Conservation (phyloP, 2,329 filamentous ascomycete species). For the Geosmithia morbida region DNA sequence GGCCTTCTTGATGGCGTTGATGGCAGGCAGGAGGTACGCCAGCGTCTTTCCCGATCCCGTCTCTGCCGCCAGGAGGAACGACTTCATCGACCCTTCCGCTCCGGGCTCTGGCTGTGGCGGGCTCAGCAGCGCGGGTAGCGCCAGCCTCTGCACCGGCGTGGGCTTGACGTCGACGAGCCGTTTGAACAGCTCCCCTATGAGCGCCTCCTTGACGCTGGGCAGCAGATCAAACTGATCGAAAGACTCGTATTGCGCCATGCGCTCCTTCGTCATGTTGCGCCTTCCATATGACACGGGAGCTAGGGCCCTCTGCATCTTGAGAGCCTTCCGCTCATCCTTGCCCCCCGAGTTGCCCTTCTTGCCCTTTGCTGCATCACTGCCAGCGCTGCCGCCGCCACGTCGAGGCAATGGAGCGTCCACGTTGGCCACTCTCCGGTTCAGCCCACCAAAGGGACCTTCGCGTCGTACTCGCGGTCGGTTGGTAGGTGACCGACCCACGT, state of each 20-base stretch:
- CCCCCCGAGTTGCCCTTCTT: slow-evolving; percentile 16
- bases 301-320: slow-evolving; percentile 86
- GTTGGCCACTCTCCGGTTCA: slow-evolving; percentile 39
- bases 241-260: slow-evolving; percentile 52
- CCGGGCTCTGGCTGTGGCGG: slow-evolving; percentile 12
- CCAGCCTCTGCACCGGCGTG: slow-evolving; percentile 79
- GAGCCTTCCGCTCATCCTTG: slow-evolving; percentile 46
- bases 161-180: slow-evolving; percentile 63
- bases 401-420: slow-evolving; percentile 11
- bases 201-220: slow-evolving; percentile 54
- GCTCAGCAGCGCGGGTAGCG: slow-evolving; percentile 68
- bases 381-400: not conserved
- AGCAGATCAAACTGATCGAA: slow-evolving; percentile 75
- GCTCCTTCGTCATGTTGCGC: slow-evolving; percentile 33
- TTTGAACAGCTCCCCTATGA: slow-evolving; percentile 59
- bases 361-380: slow-evolving; percentile 6
- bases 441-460: slow-evolving; percentile 37
- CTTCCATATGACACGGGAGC: slow-evolving; percentile 63
- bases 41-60: slow-evolving; percentile 96
- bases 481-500: slow-evolving; percentile 25
- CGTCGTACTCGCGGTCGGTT: slow-evolving; percentile 15
- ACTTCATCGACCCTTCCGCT: slow-evolving; percentile 11
- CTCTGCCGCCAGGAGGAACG: slow-evolving; percentile 79
- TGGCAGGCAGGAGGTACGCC: slow-evolving; percentile 72
- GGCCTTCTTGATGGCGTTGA: slow-evolving; percentile 72